Evolutionary conservation across 768 basidiomycete genomes (phyloP).

Genomic region (Naematelia aurantialba): DNA sequence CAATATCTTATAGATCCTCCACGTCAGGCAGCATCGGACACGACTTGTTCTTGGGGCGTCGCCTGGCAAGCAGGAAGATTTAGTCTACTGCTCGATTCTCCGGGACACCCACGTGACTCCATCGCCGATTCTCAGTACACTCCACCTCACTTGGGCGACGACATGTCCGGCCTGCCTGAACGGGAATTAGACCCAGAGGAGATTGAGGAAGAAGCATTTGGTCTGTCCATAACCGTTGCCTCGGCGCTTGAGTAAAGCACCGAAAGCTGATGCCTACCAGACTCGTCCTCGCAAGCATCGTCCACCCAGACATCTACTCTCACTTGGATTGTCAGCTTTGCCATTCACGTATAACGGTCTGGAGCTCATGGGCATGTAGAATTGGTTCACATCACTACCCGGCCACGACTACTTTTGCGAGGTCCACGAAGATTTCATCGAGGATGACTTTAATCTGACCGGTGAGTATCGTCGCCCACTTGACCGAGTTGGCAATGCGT

Average conservation of each 20-base stretch:
- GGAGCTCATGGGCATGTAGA: slow-evolving; percentile 31
- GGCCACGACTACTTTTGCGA: slow-evolving; percentile 95
- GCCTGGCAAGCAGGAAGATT: too few species aligned
- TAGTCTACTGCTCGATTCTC: too few species aligned
- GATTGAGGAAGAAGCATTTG: slow-evolving; percentile 35
- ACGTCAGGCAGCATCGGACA: not conserved
- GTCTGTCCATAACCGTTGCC: slow-evolving; percentile 16
- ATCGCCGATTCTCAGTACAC: not conserved
- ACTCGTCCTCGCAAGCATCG: slow-evolving; percentile 45
- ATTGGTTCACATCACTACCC: slow-evolving; percentile 48
- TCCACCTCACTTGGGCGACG: not conserved
- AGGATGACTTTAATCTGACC: slow-evolving; percentile 99
- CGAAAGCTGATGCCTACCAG: slow-evolving; percentile 20
- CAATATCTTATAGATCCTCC: not conserved
- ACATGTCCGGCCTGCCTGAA: slow-evolving; percentile 12
- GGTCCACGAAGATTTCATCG: slow-evolving; percentile 96
- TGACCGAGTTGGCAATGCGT: not conserved
- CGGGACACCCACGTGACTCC: too few species aligned
- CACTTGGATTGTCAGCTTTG: slow-evolving; percentile 47
- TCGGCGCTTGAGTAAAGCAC: too few species aligned
- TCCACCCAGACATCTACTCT: slow-evolving; percentile 49
- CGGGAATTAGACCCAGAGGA: slow-evolving; percentile 26
- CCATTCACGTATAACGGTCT: not conserved
- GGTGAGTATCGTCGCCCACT: slow-evolving; percentile 53
- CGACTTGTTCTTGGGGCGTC: too few species aligned